Conservation (phyloP, 208 protist genomes). For the Trypanosoma platydactyli region DNA sequence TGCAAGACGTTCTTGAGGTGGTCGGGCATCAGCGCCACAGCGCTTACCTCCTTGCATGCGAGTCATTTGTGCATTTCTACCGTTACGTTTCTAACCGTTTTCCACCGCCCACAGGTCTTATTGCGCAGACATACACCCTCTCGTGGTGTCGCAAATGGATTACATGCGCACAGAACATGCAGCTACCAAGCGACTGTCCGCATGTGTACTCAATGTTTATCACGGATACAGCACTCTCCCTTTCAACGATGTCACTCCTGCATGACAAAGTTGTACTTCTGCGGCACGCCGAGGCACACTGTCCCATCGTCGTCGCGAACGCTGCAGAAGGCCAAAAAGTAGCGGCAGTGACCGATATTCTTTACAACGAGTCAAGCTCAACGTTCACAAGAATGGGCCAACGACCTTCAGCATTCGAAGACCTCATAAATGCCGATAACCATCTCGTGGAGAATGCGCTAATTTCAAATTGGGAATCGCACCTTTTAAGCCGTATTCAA, state of each 20-base stretch:
- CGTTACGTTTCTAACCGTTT: conserved; percentile 10
- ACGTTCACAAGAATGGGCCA: conserved; percentile 9
- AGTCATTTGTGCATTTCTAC: conserved; percentile 8
- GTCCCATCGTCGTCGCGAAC: neutral
- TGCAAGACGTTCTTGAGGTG: conserved; percentile 9
- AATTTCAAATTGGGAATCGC: conserved; percentile 9
- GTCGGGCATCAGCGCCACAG: conserved; percentile 6
- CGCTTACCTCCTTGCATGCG: conserved; percentile 12
- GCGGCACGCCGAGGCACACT: conserved; percentile 2
- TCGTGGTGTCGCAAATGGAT: conserved; percentile 18
- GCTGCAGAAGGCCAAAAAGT: neutral
- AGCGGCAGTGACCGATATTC: neutral
- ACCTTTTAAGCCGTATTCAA: conserved; percentile 1
- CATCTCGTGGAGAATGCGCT: conserved; percentile 7
- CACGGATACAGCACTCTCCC: conserved; percentile 3
- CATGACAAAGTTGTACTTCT: conserved; percentile 10
- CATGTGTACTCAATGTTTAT: conserved; percentile 11
- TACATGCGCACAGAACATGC: conserved; percentile 7
- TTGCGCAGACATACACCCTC: conserved; percentile 8
- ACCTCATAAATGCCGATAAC: conserved; percentile 9
- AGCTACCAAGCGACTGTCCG: conserved; percentile 7
- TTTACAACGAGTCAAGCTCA: conserved; percentile 1
- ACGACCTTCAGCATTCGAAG: neutral
- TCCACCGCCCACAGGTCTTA: neutral
- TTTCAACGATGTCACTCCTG: neutral